Conservation (phyloP, 2,329 filamentous ascomycete genomes). For the Ophiostoma pallidulum region DNA sequence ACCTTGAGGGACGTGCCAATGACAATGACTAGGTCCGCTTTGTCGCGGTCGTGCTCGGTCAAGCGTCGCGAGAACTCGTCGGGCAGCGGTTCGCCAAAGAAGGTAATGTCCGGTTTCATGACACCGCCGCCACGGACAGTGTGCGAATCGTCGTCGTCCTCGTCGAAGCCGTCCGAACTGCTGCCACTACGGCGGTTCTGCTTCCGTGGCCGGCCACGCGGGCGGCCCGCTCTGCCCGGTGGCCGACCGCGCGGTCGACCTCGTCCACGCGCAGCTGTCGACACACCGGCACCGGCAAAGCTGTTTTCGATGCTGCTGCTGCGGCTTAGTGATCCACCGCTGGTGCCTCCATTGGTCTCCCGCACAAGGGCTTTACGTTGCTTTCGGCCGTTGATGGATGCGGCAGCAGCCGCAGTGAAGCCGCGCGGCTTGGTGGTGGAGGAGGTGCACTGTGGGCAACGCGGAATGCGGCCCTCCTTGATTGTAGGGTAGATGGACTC, state of each 20-base stretch:
- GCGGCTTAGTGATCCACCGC: slow-evolving; percentile 7
- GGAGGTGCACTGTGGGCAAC: slow-evolving; percentile 62
- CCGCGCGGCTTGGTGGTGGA: slow-evolving; percentile 23
- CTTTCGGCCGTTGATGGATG: slow-evolving; percentile 26
- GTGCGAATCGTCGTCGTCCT: slow-evolving; percentile 37
- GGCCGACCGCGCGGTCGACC: slow-evolving; percentile 23
- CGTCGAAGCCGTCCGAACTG: slow-evolving; percentile 32
- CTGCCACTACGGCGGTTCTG: slow-evolving; percentile 31
- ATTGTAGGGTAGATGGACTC: slow-evolving; percentile 74
- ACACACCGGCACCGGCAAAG: not conserved
- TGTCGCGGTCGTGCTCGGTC: slow-evolving; percentile 68
- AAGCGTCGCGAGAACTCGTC: slow-evolving; percentile 73
- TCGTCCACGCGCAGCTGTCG: slow-evolving; percentile 9
- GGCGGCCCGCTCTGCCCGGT: slow-evolving; percentile 19
- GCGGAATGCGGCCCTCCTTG: slow-evolving; percentile 63
- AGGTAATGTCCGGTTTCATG: slow-evolving; percentile 97
- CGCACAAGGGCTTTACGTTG: slow-evolving; percentile 16
- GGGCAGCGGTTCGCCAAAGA: slow-evolving; percentile 88
- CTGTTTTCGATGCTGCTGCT: slow-evolving; percentile 12
- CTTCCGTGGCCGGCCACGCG: slow-evolving; percentile 32
- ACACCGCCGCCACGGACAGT: slow-evolving; percentile 52
- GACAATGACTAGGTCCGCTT: slow-evolving; percentile 83
- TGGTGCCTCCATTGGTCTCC: not conserved
- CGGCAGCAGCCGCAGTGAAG: not conserved
- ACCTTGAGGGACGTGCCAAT: slow-evolving; percentile 96